Conservation (phyloP, 352 stramenopile genomes). For the Blastocystis sp. region DNA sequence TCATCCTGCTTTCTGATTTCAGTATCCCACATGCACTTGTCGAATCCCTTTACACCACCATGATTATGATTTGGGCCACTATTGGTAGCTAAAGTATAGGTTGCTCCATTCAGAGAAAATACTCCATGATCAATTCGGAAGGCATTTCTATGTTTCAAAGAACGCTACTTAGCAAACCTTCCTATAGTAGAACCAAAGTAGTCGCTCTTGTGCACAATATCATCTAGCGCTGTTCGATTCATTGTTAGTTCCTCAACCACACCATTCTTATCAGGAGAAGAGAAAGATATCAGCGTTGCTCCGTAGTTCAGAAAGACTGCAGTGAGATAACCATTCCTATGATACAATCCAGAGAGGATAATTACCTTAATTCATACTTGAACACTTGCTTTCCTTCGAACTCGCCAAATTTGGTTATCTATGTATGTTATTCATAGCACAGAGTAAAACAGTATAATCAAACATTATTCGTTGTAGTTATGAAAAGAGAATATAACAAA, state of each 20-base stretch:
- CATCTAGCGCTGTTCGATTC: conserved; percentile 29
- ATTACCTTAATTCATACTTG: background rate
- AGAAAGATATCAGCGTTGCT: conserved; percentile 43
- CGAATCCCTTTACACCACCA: conserved; percentile 51
- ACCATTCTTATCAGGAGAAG: conserved; percentile 12
- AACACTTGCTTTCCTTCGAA: background rate
- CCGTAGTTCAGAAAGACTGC: conserved; percentile 58
- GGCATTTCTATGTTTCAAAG: background rate
- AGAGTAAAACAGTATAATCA: background rate
- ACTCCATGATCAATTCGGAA: conserved; percentile 52
- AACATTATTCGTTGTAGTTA: background rate
- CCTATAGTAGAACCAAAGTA: conserved; percentile 60
- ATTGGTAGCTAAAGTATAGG: conserved; percentile 30
- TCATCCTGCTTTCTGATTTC: background rate
- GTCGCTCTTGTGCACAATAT: conserved; percentile 43
- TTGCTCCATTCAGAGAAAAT: background rate
- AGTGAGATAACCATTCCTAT: conserved; percentile 45
- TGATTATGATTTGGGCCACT: conserved; percentile 57
- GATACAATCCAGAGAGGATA: background rate
- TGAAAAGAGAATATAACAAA: background rate
- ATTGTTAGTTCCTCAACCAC: conserved; percentile 46
- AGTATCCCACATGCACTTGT: conserved; percentile 54
- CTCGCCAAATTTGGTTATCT: background rate
- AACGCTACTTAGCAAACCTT: background rate
- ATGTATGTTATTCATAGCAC: background rate